Evolutionary conservation across 2,329 filamentous ascomycete genomes (phyloP).

Genomic region (Fusarium odoratissimum): DNA sequence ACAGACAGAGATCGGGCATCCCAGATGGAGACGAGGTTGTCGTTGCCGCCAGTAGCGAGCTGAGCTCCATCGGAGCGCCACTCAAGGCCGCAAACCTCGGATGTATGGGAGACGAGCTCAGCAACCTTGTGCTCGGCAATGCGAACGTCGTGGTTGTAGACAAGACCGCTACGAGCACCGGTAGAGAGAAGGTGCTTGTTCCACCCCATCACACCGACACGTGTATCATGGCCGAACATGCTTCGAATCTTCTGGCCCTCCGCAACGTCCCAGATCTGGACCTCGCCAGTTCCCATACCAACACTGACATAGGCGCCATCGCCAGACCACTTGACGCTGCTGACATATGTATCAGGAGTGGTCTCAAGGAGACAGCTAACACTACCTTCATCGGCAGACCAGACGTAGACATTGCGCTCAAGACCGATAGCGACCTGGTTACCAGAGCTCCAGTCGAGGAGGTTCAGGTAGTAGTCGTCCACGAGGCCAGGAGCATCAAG

Average conservation of each 20-base stretch:
- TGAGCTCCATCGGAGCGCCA: constrained; percentile 97
- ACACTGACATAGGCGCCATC: constrained; percentile 97
- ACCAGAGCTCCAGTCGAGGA: constrained; percentile 96
- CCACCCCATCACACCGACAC: constrained; percentile 98
- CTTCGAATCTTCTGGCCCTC: constrained; percentile 95
- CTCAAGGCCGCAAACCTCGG: constrained; percentile 97
- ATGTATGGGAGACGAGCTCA: constrained; percentile 96
- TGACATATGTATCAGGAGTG: constrained; percentile 90
- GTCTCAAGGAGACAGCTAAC: constrained; percentile 92
- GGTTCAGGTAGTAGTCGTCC: constrained; percentile 99
- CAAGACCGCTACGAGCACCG: constrained; percentile 91
- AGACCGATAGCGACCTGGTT: constrained; percentile 99
- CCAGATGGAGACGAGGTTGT: constrained; percentile 99
- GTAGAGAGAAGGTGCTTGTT: constrained; percentile 98
- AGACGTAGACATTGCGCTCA: constrained; percentile 97
- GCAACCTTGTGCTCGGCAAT: constrained; percentile 98
- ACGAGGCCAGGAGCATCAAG: constrained; percentile 95
- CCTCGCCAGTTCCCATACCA: constrained; percentile 92
- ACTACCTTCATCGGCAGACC: constrained; percentile 93
- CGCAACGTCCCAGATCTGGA: constrained; percentile 99
- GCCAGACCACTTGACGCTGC: constrained; percentile 98
- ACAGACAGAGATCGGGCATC: constrained; percentile 92
- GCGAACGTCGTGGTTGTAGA: constrained; percentile 98
- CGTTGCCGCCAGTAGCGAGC: constrained; percentile 96
- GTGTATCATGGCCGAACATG: constrained; percentile 97